These are phyloP conservation scores for Candida chauliodis DNA, from an alignment of 805 yeast genomes.

Conservation along the genomic window DNA sequence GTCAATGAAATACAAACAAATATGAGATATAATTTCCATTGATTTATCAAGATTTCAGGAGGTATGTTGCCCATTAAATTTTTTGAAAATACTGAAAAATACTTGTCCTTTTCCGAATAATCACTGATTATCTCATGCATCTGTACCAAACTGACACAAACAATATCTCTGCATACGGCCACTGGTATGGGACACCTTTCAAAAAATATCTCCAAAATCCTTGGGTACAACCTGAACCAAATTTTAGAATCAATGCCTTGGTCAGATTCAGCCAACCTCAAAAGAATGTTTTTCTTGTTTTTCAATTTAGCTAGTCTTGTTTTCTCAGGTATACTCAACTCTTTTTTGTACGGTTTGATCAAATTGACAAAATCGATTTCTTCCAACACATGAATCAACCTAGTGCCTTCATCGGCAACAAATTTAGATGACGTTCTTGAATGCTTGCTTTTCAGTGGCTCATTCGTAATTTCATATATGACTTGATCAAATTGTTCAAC, in stretches of 20 bases:
- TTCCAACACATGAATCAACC: constrained; percentile 75
- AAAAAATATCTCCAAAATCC: constrained; percentile 64
- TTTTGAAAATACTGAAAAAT: constrained; percentile 31
- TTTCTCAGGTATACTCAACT: constrained; percentile 72
- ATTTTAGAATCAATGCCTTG: constrained; percentile 94
- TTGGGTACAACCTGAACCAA: constrained; percentile 91
- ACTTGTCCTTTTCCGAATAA: constrained; percentile 45
- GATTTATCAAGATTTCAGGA: constrained; percentile 73
- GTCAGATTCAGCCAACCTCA: constrained; percentile 80
- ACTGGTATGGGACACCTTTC: constrained; percentile 87
- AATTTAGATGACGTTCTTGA: constrained; percentile 63
- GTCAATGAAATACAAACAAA: constrained; percentile 92
- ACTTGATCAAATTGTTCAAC: constrained; percentile 89
- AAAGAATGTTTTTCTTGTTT: constrained; percentile 63
- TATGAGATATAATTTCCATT: constrained; percentile 84
- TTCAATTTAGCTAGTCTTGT: constrained; percentile 64
- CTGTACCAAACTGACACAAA: constrained; percentile 84
- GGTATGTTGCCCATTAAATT: constrained; percentile 31
- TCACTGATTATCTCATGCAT: constrained; percentile 67
- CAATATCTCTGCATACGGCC: constrained; percentile 87
- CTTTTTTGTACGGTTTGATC: constrained; percentile 47
- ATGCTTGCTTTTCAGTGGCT: constrained; percentile 28
- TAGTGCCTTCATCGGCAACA: constrained; percentile 74
- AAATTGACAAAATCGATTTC: constrained; percentile 63
- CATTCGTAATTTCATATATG: constrained; percentile 50